A percentile compares a stretch with the other conserved stretches of the same genome.
Evolutionary conservation across 202 grass and related monocot genomes (phyloP).

Genomic region (Zizania palustris): DNA sequence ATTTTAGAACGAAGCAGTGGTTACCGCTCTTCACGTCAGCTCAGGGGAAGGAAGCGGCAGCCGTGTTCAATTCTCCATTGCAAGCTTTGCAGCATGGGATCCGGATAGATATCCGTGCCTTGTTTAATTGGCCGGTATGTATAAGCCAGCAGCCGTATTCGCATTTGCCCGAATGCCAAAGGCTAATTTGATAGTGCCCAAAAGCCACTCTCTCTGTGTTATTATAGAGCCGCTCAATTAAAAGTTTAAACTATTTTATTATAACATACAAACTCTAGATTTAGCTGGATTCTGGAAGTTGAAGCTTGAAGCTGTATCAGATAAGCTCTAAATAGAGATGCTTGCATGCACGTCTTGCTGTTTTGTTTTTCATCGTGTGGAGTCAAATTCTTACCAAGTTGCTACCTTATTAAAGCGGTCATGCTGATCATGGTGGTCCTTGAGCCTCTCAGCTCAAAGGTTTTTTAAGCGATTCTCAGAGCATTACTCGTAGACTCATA

Average conservation of each 20-base stretch:
- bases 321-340: conserved; percentile 33
- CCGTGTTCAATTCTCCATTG: conserved; percentile 22
- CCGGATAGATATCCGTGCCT: not conserved
- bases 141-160: not conserved
- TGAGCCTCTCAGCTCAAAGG: not conserved
- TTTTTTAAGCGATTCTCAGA: not conserved
- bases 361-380: not conserved
- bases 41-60: conserved; percentile 25
- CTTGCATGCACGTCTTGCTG: conserved; percentile 12
- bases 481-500: no score
- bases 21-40: conserved; percentile 31
- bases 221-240: no score
- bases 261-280: no score
- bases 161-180: conserved; percentile 30
- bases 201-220: not conserved
- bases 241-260: no score
- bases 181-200: not conserved
- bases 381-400: conserved; percentile 25
- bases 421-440: not conserved
- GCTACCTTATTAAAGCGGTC: conserved; percentile 12
- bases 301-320: no score
- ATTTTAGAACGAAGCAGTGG: conserved; percentile 41
- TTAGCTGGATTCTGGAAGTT: no score
- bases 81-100: not conserved
- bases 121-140: conserved; percentile 13